Base-by-base conservation (phyloP, 768 basidiomycete species). In the Hydnum rufescens region DNA sequence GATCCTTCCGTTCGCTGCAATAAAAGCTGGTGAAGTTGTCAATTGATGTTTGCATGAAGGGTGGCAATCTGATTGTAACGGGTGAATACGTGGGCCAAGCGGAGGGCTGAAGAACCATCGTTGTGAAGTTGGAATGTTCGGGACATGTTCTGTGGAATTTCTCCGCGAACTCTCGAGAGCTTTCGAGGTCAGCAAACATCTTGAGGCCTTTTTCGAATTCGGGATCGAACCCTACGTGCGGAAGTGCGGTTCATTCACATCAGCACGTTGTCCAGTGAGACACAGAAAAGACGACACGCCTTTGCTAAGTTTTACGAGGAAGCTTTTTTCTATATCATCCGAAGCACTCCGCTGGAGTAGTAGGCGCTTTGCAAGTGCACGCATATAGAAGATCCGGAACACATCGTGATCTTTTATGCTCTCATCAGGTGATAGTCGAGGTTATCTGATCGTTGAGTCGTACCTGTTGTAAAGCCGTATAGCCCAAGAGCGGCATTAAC, bases 181-280 rank as follows among this genome's bases (percentile, higher is more conserved):
- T 67, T 0, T 76, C 74, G 2, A 93, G 68, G 60, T 93, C 90
- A 55, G 79, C 89, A 69, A 96, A 93, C 93, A 97, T 93, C 36
- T 87, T 78, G 59, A 89, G 86, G 49, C 89, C 88, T 68, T 82
- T 83, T 4, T 82, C 84, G 60, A 97, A 97, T 55, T 93, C 90
- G 6, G 90, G 83, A 62, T 97, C 95, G 60, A 92, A 93, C 51
- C 82, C 93, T 93, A 60, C 48, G 51, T 25, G 22, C 43, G 5
- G 5, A 43, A 51, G 36, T 39, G 52, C 28, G 28, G 39, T 4
- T 8, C 4, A 42, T 32, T 4, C 25, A 51, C 29, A n/a, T 32
- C 32, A 4, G 25, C 31, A 36, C 5, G 8, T 29, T 42, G 19
- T 5, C 4, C 51, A 31, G 32, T 5, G 25, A 22, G 31, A 19